Evolutionary conservation across 306 rosid species (phyloP), one percentile per base, ranked within the genome.

Genomic region (Dalbergia cochinchinensis): DNA sequence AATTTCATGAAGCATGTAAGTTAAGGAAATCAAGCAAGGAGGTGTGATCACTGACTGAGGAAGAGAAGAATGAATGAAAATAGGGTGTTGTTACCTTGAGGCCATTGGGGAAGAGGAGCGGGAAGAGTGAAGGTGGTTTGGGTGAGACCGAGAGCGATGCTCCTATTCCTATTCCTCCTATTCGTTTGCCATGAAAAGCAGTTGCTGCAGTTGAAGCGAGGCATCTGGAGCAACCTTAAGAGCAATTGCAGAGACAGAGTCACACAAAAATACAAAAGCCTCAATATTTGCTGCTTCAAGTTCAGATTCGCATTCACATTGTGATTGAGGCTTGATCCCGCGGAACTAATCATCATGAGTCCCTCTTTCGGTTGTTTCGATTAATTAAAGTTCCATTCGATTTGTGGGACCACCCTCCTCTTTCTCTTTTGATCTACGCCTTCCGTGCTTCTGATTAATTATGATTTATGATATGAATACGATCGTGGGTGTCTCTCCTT

Each of bases 91-190:
- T 33, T 10, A 92, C 97, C 95, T 81, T 63, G 83, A 66, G 98
- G 96, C 97, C 98, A 94, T 63, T 61, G 73, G 3, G 94, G 92
- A 68, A 87, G 74, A 4, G 92, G 82, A 74, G 86, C 69, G 22
- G 94, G 90, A 66, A 91, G 88, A 64, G 90, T 89, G 83, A 87
- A 93, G 39, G 78, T 11, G 42, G 65, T 26, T 26, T 26, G 73
- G 58, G 87, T 26, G 31, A 22, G 26, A 22, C 26, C 80, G 78
- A 80, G 90, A 31, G 67, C 61, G 35, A 60, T 13, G 59, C 11
- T 19, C 4, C 6, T 7, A 9, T 44, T 53, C 64, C 73, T 2
- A 31, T 70, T 34, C 37, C 22, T 20, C 22, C 50, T 39, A 22
- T 89, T 88, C 3, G 57, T 4, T 4, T 12, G 14, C 89, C 88